Evolutionary conservation across 116 monocot species (phyloP).

Genomic region (Zostera marina): DNA sequence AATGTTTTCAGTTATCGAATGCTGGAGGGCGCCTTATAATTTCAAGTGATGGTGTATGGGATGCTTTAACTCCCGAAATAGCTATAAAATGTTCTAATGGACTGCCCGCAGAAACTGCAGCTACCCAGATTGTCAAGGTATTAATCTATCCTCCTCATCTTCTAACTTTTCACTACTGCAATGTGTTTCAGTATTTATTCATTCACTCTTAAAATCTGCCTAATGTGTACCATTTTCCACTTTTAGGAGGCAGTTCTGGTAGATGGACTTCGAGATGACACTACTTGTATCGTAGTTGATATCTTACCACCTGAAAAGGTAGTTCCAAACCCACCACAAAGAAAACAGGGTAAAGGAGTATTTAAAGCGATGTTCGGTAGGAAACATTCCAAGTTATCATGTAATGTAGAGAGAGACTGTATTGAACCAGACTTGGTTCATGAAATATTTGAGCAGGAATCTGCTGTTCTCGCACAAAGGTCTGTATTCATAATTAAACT

Average conservation of each 20-base stretch:
- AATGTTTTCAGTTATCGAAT: constrained; percentile 47
- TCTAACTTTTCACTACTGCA: not conserved
- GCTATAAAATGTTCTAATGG: constrained; percentile 68
- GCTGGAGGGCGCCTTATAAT: constrained; percentile 91
- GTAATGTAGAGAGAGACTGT: constrained; percentile 30
- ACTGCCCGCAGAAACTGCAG: constrained; percentile 53
- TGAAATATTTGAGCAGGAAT: constrained; percentile 89
- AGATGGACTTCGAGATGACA: constrained; percentile 84
- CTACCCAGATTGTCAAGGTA: constrained; percentile 80
- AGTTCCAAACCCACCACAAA: constrained; percentile 20
- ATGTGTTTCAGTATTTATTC: not conserved
- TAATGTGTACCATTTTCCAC: not conserved
- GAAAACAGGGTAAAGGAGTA: constrained; percentile 47
- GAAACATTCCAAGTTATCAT: constrained; percentile 38
- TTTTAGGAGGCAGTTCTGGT: constrained; percentile 70
- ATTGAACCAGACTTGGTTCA: constrained; percentile 60
- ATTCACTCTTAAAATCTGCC: not conserved
- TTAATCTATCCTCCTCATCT: not conserved
- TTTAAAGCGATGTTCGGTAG: constrained; percentile 67
- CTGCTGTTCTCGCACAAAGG: constrained; percentile 67
- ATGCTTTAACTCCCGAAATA: constrained; percentile 56
- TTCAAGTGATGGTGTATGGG: constrained; percentile 98
- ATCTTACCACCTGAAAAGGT: constrained; percentile 68
- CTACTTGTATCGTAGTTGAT: constrained; percentile 94
- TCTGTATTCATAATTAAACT: not conserved